Conservation (phyloP, 768 basidiomycete genomes). For the Paxillus ammoniavirescens region DNA sequence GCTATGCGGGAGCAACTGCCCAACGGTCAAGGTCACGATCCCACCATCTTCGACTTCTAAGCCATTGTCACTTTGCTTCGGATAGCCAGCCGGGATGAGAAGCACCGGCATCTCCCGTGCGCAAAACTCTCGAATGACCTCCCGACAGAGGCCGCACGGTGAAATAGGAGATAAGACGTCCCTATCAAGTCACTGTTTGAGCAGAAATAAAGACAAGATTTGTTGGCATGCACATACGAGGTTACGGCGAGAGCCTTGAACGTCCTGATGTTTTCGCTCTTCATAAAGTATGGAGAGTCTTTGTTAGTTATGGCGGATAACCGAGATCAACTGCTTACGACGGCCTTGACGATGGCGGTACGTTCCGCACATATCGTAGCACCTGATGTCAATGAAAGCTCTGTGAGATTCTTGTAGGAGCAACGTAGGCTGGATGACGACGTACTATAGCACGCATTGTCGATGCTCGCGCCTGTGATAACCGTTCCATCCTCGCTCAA, state of each 20-base stretch:
- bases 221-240: conserved; percentile 46
- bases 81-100: conserved; percentile 67
- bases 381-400: conserved; percentile 43
- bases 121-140: conserved; percentile 88
- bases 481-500: conserved; percentile 67
- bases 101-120: conserved; percentile 66
- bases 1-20: no score
- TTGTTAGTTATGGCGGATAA: no score
- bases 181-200: conserved; percentile 34
- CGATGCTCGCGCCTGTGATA: conserved; percentile 87
- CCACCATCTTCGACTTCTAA: no score
- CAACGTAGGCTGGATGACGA: neutral
- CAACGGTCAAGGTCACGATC: no score
- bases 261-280: conserved; percentile 77
- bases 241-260: conserved; percentile 82
- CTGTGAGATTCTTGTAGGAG: neutral
- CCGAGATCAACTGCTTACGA: conserved; percentile 49
- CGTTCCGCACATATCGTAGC: conserved; percentile 93
- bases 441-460: conserved; percentile 92
- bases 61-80: conserved; percentile 25
- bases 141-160: conserved; percentile 94
- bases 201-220: neutral
- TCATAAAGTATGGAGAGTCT: neutral
- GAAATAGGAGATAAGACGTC: conserved; percentile 68
- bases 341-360: conserved; percentile 93